Base-by-base conservation (phyloP, 106 monocot species). In the Dactylorhiza incarnata region DNA sequence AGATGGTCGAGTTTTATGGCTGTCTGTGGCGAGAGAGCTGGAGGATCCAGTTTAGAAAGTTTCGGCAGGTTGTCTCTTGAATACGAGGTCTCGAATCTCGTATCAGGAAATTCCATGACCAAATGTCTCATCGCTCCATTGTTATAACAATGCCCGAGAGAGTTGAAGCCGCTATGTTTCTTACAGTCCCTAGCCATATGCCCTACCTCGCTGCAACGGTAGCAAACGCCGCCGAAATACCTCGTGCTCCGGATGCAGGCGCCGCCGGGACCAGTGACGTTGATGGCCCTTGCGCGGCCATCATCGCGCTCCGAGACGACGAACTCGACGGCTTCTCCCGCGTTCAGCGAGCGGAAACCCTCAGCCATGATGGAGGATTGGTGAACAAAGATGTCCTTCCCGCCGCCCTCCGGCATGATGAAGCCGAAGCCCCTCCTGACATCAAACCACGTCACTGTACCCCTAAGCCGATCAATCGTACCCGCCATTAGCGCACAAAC, bases 381-480 rank as follows among this genome's bases (percentile, higher is more conserved):
- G 75, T 84, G 84, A 22, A 84, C 80, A 79, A 84, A 84, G 76
- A 84, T 68, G 22, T 25, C 76, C 49, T 76, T 66, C 48, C 66
- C 65, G 66, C 65, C 65, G 48, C 67, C 83, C 16, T 79, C 79
- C 1, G 84, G 79, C 24, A 75, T 19, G 71, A 84, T 84, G 84
- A 84, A 84, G 4, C 84, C 84, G 49, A 76, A 84, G 9, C 84
- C 84, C 80, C 75, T 84, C 49, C 17, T 4, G 16, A 49, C 72
- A 23, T 26, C 75, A 76, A 84, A 84, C 79, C 84, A 80, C 58
- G 59, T 80, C 76, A 84, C 84, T 16, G n/a, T 75, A 25, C 84
- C 76, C 65, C 29, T 68, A 1, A 2, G 17, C 84, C 79, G 48
- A 5, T 46, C 76, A 29, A 29, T 29, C 29, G 29, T 29, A 2